A percentile compares a stretch with the other conserved stretches of the same genome.
phyloP scores from a whole-genome alignment of 352 stramenopile genomes.

The Phytophthora megakarya region DNA sequence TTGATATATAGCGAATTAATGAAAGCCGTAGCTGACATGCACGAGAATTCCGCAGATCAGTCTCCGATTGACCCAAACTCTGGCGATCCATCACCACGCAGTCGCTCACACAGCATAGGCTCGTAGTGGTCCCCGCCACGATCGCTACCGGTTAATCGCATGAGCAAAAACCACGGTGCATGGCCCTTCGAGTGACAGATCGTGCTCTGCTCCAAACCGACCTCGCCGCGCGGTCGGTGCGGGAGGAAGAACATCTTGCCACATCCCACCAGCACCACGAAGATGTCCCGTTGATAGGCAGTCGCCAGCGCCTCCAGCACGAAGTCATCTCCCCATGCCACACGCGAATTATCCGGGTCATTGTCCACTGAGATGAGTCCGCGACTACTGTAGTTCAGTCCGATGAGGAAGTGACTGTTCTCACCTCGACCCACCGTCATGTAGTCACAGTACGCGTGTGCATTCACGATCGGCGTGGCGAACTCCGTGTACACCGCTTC shows the following conservation, averaged over 20 bases:
- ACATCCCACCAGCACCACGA: conserved; percentile 86
- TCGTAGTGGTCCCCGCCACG: conserved; percentile 89
- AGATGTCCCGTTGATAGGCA: conserved; percentile 88
- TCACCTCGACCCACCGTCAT: conserved; percentile 79
- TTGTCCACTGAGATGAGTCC: conserved; percentile 85
- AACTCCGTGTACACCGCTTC: conserved; percentile 81
- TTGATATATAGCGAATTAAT: conserved; percentile 41
- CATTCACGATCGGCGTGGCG: conserved; percentile 71
- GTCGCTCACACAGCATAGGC: conserved; percentile 83
- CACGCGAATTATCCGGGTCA: conserved; percentile 72
- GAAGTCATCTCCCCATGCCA: conserved; percentile 90
- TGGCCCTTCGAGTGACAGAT: conserved; percentile 77
- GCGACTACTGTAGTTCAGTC: conserved; percentile 78
- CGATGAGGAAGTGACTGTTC: conserved; percentile 82
- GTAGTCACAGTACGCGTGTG: conserved; percentile 85
- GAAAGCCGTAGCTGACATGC: conserved; percentile 20
- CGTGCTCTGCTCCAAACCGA: conserved; percentile 43
- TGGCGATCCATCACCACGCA: conserved; percentile 80
- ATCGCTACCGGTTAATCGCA: conserved; percentile 85
- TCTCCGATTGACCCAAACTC: conserved; percentile 88
- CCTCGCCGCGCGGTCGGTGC: conserved; percentile 62
- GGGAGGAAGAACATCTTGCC: conserved; percentile 91
- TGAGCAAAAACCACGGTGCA: conserved; percentile 87
- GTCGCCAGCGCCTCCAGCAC: conserved; percentile 84
- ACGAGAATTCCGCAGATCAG: conserved; percentile 26